Conservation (phyloP, 257 asterid genomes). For the Nicotiana tabacum region DNA sequence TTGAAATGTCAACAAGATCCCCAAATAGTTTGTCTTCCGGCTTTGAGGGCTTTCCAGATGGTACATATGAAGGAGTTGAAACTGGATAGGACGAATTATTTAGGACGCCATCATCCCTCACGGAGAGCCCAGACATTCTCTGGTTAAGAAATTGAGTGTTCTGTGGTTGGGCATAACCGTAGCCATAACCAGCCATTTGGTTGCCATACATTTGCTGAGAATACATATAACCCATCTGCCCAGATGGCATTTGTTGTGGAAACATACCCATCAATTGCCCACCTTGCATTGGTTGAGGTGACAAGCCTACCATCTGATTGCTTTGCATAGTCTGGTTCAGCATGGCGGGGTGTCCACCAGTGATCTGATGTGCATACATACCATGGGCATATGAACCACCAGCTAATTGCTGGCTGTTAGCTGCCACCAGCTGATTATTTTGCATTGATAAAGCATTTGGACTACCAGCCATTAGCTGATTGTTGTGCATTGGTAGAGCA, state of each 20-base stretch:
- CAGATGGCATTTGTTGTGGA: slow-evolving; percentile 63
- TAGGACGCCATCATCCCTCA: slow-evolving; percentile 56
- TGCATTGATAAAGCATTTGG: slow-evolving; percentile 3
- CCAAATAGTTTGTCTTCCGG: slow-evolving; percentile 82
- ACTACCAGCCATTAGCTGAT: slow-evolving; percentile 14
- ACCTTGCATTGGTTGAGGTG: slow-evolving; percentile 31
- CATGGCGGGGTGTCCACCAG: slow-evolving; percentile 30
- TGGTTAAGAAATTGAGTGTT: slow-evolving; percentile 60
- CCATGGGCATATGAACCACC: slow-evolving; percentile 39
- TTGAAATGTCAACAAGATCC: slow-evolving; percentile 66
- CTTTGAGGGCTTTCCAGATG: slow-evolving; percentile 62
- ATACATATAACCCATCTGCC: slow-evolving; percentile 76
- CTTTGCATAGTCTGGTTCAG: slow-evolving; percentile 30
- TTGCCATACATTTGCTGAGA: slow-evolving; percentile 65
- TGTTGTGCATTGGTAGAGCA: slow-evolving; percentile 9
- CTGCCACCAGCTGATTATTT: slow-evolving; percentile 14
- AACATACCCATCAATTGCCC: slow-evolving; percentile 39
- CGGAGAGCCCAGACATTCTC: slow-evolving; percentile 60
- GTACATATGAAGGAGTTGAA: slow-evolving; percentile 44
- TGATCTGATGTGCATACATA: slow-evolving; percentile 37
- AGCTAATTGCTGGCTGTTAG: slow-evolving; percentile 35
- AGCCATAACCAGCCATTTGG: slow-evolving; percentile 65
- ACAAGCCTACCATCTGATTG: slow-evolving; percentile 32
- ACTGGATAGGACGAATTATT: slow-evolving; percentile 28
- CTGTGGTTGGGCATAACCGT: slow-evolving; percentile 61